Evolutionary conservation across 176 grass and related monocot genomes (phyloP).

Genomic region (Oryza glumipatula): DNA sequence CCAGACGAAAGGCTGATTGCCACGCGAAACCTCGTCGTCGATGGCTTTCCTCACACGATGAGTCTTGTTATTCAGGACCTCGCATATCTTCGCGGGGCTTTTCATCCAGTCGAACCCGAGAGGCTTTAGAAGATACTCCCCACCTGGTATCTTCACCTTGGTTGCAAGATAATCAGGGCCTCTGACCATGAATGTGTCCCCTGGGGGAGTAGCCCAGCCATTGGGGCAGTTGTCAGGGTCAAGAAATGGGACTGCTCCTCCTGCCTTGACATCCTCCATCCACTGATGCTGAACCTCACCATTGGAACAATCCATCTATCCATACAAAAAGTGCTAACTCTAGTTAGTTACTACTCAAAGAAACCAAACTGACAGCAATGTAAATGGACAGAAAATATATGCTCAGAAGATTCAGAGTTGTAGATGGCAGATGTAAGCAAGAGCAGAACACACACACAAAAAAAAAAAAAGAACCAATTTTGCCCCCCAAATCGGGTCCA

Average conservation of each 20-base stretch:
- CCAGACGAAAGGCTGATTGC: conserved; percentile 82
- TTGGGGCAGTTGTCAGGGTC: conserved; percentile 54
- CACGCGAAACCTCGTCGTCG: conserved; percentile 51
- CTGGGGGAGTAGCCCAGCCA: conserved; percentile 73
- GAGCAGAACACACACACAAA: not conserved
- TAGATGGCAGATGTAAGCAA: not conserved
- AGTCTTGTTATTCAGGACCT: conserved; percentile 72
- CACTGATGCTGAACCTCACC: conserved; percentile 61
- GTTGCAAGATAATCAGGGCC: conserved; percentile 79
- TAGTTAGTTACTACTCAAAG: not conserved
- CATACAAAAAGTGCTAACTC: not conserved
- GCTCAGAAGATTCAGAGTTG: not conserved
- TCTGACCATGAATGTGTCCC: conserved; percentile 82
- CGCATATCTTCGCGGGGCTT: conserved; percentile 61
- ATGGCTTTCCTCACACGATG: conserved; percentile 81
- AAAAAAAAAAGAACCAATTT: not conserved
- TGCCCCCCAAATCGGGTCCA: not conserved
- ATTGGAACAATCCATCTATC: conserved; percentile 67
- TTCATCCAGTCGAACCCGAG: conserved; percentile 93
- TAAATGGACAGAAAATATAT: not conserved
- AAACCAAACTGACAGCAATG: not conserved
- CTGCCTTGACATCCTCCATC: conserved; percentile 68
- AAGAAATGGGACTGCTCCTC: conserved; percentile 73
- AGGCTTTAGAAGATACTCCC: conserved; percentile 83
- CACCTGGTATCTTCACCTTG: conserved; percentile 77